These are phyloP conservation scores for Thermothielavioides terrestris DNA, from an alignment of 495 filamentous ascomycete species.

Conservation along the genomic window DNA sequence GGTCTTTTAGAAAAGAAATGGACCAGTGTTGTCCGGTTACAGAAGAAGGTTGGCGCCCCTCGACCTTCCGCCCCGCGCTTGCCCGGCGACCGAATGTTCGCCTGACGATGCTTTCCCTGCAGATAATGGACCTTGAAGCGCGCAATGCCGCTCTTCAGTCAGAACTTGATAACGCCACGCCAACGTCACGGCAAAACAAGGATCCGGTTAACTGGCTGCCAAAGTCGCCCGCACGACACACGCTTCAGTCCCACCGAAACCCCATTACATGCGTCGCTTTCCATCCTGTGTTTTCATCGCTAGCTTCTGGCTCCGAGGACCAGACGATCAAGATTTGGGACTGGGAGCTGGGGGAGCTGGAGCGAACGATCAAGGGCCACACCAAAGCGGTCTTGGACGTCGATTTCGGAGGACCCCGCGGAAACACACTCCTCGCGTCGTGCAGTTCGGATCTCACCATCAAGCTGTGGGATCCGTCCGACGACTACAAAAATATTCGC, in stretches of 20 bases:
- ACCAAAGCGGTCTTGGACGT: conserved; percentile 83
- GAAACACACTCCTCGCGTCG: conserved; percentile 77
- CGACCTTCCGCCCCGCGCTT: not conserved
- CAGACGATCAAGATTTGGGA: conserved; percentile 94
- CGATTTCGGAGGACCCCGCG: conserved; percentile 84
- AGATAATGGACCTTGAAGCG: conserved; percentile 94
- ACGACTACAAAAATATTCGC: conserved; percentile 93
- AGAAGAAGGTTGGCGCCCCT: conserved; percentile 62
- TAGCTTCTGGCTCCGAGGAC: conserved; percentile 88
- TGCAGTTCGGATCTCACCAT: conserved; percentile 89
- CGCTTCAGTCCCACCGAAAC: conserved; percentile 72
- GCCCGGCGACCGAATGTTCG: too few species aligned
- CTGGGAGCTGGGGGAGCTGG: conserved; percentile 90
- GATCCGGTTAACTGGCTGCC: conserved; percentile 86
- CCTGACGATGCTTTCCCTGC: not conserved
- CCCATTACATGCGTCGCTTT: conserved; percentile 87
- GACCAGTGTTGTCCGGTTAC: conserved; percentile 83
- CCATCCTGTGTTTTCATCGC: conserved; percentile 83
- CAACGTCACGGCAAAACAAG: conserved; percentile 70
- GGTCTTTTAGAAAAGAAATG: conserved; percentile 90
- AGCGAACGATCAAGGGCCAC: conserved; percentile 87
- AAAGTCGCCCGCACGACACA: conserved; percentile 67
- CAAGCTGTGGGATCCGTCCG: conserved; percentile 90
- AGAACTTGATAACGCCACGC: conserved; percentile 80
- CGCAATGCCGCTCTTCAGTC: conserved; percentile 60